Conservation (phyloP, 768 basidiomycete species). For the Termitomyces bulborhizus region DNA sequence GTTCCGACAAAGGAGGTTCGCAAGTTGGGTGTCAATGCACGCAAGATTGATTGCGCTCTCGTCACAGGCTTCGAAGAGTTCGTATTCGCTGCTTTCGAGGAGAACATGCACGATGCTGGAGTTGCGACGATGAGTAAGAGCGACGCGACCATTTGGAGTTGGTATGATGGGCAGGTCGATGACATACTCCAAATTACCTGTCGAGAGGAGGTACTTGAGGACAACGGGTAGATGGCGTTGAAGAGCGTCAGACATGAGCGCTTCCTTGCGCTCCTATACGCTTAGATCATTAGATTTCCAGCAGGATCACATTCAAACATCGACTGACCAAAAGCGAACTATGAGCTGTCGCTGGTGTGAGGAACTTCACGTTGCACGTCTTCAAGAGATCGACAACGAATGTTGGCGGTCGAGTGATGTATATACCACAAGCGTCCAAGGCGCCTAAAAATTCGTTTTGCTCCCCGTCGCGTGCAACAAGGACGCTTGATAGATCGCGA, state of each 20-base stretch:
- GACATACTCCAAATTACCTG: constrained; percentile 23
- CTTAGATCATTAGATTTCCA: not conserved
- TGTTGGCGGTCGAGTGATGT: constrained; percentile 28
- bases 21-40: constrained; percentile 18
- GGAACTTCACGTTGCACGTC: constrained; percentile 6
- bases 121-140: constrained; percentile 9
- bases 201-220: constrained; percentile 29
- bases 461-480: constrained; percentile 22
- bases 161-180: constrained; percentile 31
- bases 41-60: constrained; percentile 23
- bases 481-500: constrained; percentile 10
- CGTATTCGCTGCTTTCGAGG: constrained; percentile 22
- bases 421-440: constrained; percentile 26
- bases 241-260: constrained; percentile 4
- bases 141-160: constrained; percentile 16
- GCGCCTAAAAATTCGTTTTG: constrained; percentile 18
- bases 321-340: constrained; percentile 22
- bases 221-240: constrained; percentile 10
- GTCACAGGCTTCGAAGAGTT: constrained; percentile 25
- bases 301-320: not conserved
- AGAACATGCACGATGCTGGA: constrained; percentile 16
- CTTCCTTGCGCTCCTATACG: constrained; percentile 12
- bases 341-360: constrained; percentile 26
- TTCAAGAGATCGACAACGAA: constrained; percentile 25
- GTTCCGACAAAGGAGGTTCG: constrained; percentile 14